Conservation (phyloP, 352 stramenopile species). For the Globisporangium ultimum region DNA sequence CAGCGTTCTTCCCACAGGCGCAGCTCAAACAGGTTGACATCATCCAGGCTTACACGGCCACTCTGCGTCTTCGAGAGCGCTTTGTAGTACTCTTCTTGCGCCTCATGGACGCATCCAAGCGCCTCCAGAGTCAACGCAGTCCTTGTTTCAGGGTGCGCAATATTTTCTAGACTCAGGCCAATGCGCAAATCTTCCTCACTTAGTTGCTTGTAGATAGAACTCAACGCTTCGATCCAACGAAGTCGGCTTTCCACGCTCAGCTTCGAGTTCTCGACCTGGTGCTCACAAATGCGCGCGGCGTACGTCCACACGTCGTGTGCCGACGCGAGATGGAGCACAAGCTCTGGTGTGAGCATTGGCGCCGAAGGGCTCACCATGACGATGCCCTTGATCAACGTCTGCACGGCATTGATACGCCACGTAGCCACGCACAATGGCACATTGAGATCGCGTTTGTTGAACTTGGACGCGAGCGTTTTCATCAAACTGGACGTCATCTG, state of each 20-base stretch:
- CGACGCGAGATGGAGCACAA: slow-evolving; percentile 77
- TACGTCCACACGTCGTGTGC: slow-evolving; percentile 84
- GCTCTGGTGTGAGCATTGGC: slow-evolving; percentile 79
- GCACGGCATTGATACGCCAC: slow-evolving; percentile 77
- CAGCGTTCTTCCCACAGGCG: slow-evolving; percentile 88
- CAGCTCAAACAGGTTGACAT: slow-evolving; percentile 85
- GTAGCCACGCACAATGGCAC: slow-evolving; percentile 51
- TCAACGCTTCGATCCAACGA: slow-evolving; percentile 85
- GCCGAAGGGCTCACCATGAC: slow-evolving; percentile 46
- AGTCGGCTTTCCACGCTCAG: slow-evolving; percentile 68
- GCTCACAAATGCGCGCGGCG: slow-evolving; percentile 71
- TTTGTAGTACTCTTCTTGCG: slow-evolving; percentile 87
- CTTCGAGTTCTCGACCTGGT: slow-evolving; percentile 72
- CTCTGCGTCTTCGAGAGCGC: slow-evolving; percentile 76
- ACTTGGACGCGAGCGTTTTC: slow-evolving; percentile 83
- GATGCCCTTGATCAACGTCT: slow-evolving; percentile 80
- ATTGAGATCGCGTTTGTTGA: slow-evolving; percentile 85
- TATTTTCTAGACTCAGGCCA: slow-evolving; percentile 75
- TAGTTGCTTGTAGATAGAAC: slow-evolving; percentile 83
- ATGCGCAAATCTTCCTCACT: slow-evolving; percentile 82
- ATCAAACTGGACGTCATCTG: slow-evolving; percentile 59
- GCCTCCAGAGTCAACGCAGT: slow-evolving; percentile 75
- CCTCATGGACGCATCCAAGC: slow-evolving; percentile 80
- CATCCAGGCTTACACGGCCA: slow-evolving; percentile 65
- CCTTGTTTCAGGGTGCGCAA: slow-evolving; percentile 68